Evolutionary conservation across 2,329 filamentous ascomycete species (phyloP), one percentile per base, ranked within the genome.

Genomic region (Fusarium nodosum): DNA sequence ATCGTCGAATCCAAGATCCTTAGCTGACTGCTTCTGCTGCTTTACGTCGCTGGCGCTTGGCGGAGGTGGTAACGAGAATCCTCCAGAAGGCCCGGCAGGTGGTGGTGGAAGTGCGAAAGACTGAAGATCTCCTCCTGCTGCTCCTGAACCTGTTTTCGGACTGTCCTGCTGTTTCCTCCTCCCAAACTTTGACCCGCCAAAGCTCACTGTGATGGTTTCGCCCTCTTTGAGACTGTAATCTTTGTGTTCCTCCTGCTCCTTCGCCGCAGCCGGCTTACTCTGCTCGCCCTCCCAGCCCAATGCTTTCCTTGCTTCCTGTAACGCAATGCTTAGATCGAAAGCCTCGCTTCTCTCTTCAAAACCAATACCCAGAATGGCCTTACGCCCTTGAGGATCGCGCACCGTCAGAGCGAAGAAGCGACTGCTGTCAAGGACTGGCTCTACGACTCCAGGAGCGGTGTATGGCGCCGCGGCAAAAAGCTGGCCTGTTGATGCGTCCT

Each of bases 221-320:
- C 93, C 93, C 64, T 94, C 93, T 79, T 97, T 97, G 68, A 97
- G 79, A 74, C 92, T 94, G 76, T 93, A 94, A 75, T 97, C 93
- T 2, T 66, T 66, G 42, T 80, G 80, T 44, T 81, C 79, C 46
- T 79, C 75, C 58, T 79, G 78, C 63, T 79, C 78, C 62, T 79
- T 80, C 18, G 75, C 73, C 15, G 76, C 77, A 7, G 77, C 76
- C 0, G 74, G 70, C 79, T 80, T 71, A 79, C 78, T 72, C 76
- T 77, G 73, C 24, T 74, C 75, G 10, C 75, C 79, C 45, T 88
- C 87, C 76, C 91, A 83, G 0, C 88, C 90, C 9, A 94, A 79
- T 3, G 89, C 87, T 79, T 91, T 91, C 73, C 91, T 84, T 22
- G 90, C 91, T 78, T 96, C 93, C 79, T 94, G 91, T 77, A 97